phyloP scores from a whole-genome alignment of 768 basidiomycete genomes.

The Kwoniella pini region DNA sequence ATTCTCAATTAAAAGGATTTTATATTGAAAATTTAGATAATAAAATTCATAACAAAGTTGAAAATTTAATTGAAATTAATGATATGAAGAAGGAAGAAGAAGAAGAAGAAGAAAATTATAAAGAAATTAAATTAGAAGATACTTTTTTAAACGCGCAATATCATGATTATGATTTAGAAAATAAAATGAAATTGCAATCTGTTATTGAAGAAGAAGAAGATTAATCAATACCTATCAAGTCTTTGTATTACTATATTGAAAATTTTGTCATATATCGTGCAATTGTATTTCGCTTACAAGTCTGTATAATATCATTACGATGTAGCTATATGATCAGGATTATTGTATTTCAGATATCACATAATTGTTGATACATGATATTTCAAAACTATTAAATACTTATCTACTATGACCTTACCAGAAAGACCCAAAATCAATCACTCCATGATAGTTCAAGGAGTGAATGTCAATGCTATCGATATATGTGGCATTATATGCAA shows the following conservation, averaged over 20 bases:
- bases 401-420: neutral
- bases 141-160: constrained; percentile 14
- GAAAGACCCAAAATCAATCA: neutral
- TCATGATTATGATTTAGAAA: constrained; percentile 11
- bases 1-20: neutral
- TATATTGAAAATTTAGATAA: too few relatives aligned
- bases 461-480: neutral
- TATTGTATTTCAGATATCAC: too few relatives aligned
- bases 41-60: too few relatives aligned
- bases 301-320: too few relatives aligned
- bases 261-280: too few relatives aligned
- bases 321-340: too few relatives aligned
- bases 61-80: neutral
- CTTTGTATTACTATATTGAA: too few relatives aligned
- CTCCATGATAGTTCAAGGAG: too few relatives aligned
- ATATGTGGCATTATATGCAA: neutral
- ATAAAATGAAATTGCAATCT: constrained; percentile 13
- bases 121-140: constrained; percentile 24
- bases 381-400: neutral
- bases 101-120: constrained; percentile 13
- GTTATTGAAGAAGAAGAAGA: constrained; percentile 19
- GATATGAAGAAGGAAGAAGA: neutral
- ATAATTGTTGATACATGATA: neutral
- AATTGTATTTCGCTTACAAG: too few relatives aligned
- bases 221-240: too few relatives aligned